Evolutionary conservation across 306 rosid species (phyloP).

Genomic region (Leucaena leucocephala): DNA sequence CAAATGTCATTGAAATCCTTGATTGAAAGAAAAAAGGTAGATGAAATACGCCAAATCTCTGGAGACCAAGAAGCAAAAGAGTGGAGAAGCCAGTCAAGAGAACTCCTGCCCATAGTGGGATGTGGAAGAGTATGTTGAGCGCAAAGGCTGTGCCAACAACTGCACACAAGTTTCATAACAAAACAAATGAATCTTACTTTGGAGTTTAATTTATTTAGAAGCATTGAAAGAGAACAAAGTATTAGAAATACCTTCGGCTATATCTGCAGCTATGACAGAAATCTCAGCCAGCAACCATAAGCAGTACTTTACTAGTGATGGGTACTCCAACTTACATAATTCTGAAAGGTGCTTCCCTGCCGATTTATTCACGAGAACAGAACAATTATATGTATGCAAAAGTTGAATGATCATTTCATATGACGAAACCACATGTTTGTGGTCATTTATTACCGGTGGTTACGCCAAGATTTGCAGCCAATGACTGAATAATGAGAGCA

Average conservation of each 20-base stretch:
- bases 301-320: constrained; percentile 64
- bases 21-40: no score
- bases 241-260: constrained; percentile 69
- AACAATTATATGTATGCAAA: not conserved
- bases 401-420: not conserved
- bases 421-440: not conserved
- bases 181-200: not conserved
- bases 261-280: constrained; percentile 90
- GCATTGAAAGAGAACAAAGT: not conserved
- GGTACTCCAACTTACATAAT: constrained; percentile 81
- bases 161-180: constrained; percentile 30
- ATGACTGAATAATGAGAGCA: constrained; percentile 86
- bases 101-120: constrained; percentile 89
- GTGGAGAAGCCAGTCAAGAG: constrained; percentile 76
- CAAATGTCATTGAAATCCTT: not conserved
- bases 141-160: constrained; percentile 95
- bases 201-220: not conserved
- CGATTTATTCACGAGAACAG: not conserved
- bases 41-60: constrained; percentile 75
- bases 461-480: constrained; percentile 92
- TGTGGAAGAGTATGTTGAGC: constrained; percentile 68
- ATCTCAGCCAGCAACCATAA: constrained; percentile 84
- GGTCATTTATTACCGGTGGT: constrained; percentile 54
- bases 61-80: constrained; percentile 76
- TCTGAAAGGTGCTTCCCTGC: constrained; percentile 90